Base-by-base conservation (phyloP, 441 rosid genomes). In the Erysimum pusillum region DNA sequence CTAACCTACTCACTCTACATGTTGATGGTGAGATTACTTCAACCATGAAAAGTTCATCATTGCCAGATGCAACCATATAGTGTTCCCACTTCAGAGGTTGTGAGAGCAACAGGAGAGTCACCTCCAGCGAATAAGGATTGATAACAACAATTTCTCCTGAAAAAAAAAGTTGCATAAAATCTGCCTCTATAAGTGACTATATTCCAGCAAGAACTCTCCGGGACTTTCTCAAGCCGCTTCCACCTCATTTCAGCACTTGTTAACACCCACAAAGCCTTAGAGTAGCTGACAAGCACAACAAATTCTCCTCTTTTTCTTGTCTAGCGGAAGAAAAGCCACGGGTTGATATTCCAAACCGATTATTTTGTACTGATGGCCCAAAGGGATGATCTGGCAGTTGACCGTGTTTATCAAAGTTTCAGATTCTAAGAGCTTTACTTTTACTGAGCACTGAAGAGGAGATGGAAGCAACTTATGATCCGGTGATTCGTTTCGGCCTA, bases 71-170 rank as follows among this genome's bases (percentile, higher is more conserved):
- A 63, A 63, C 53, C 14, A 25, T 1, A 25, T 14, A 9, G 18
- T 18, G 8, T 13, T 1, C 0, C 20, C 34, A 5, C 9, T 7
- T 7, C 17, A 7, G 6, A 38, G 18, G 28, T 25, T 25, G 48
- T 12, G 34, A 12, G 10, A 18, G 35, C 13, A 41, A 13, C 22
- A 63, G 4, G 12, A 2, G 52, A 63, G 52, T 63, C 52, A 14
- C 18, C n/a, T 60, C 32, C 10, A 60, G 46, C 2, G 6, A 60
- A 60, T 36, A 60, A 38, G 65, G 65, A 60, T 60, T 10, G 46
- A 60, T 36, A 36, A 18, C 10, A 6, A 17, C 0, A 17, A 60
- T 3, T 0, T 60, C 0, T 6, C 25, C 4, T 0, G 7, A 15
- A 36, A 36, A n/a, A 59, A 59, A 59, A 7, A n/a, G 2, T 3